Base-by-base conservation (phyloP, 345 rosid species). In the Carallia brachiata region DNA sequence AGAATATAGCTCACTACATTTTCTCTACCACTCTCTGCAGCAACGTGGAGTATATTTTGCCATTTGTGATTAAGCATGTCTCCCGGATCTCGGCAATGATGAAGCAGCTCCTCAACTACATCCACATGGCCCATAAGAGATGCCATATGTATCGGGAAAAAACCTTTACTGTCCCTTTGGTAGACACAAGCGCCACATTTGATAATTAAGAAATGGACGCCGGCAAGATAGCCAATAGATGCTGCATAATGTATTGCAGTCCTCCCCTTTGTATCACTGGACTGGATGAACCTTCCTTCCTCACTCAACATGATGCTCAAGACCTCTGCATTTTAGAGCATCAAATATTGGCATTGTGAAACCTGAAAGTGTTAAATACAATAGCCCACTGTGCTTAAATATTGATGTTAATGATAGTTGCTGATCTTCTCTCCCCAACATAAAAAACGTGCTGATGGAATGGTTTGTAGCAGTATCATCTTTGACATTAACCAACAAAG, bases 11-110 rank as follows among this genome's bases (percentile, higher is more conserved):
- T 65, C 13, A 65, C 68, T 13, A 65, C 68, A 15, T 57, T 7
- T 28, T 28, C 39, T 19, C 65, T 70, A 44, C 77, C 73, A 7
- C 72, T 52, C 19, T 30, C 56, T 48, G 77, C 77, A 12, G 79
- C 79, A 10, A 68, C 54, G 52, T 81, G 79, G 39, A 81, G 77
- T 23, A 75, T 58, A 68, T 70, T 76, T 23, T 71, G 37, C 17
- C 81, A 77, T 34, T 71, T 19, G 62, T 5, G 34, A 48, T 60
- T 74, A 18, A 36, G 52, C 62, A 62, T 17, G 6, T 68, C 19
- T 1, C 9, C 5, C 10, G 55, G 54, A 58, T 68, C 19, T 19
- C 63, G 71, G 13, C 71, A 68, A 17, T 2, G 5, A 8, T 68
- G 17, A 7, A 68, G 37, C 12, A 68, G 18, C n/a, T 28, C 39